A percentile compares a stretch with the other conserved stretches of the same genome.
These are phyloP conservation scores for Termitomyces sp. DNA, from an alignment of 768 basidiomycete species.

Conservation along the genomic window DNA sequence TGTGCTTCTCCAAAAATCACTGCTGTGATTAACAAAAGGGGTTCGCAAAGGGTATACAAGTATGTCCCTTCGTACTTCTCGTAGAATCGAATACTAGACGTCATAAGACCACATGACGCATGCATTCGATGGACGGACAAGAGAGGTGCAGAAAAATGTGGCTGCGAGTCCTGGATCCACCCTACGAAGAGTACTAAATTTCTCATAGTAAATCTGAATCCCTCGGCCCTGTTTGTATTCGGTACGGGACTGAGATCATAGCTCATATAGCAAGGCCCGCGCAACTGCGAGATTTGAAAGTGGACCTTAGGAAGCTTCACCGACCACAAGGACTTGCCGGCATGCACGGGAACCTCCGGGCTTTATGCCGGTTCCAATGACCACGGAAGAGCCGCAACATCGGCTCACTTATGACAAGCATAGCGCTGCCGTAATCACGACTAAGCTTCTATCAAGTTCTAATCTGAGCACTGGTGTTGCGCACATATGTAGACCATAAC, in stretches of 20 bases:
- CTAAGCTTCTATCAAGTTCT: conserved; percentile 8
- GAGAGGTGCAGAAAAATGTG: background rate
- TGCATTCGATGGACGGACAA: too few relatives aligned
- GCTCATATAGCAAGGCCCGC: background rate
- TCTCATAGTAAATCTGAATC: background rate
- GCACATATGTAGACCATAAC: too few relatives aligned
- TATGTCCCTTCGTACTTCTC: background rate
- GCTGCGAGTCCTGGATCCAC: conserved; percentile 4
- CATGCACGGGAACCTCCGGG: conserved; percentile 16
- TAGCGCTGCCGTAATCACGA: conserved; percentile 12
- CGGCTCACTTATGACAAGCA: conserved; percentile 8
- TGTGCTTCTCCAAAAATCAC: background rate
- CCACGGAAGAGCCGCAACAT: conserved; percentile 18
- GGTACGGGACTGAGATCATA: conserved; percentile 1
- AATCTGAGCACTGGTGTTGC: conserved; percentile 10
- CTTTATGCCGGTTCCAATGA: conserved; percentile 16
- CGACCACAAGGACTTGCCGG: conserved; percentile 4
- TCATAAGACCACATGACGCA: conserved; percentile 4
- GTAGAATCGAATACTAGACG: background rate
- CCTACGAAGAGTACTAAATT: too few relatives aligned
- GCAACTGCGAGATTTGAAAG: background rate
- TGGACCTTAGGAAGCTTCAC: background rate
- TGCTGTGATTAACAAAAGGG: conserved; percentile 7
- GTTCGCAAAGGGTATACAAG: background rate
- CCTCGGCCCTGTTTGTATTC: background rate